Base-by-base conservation (phyloP, 2,329 filamentous ascomycete genomes). In the Dactylellina haptotyla region DNA sequence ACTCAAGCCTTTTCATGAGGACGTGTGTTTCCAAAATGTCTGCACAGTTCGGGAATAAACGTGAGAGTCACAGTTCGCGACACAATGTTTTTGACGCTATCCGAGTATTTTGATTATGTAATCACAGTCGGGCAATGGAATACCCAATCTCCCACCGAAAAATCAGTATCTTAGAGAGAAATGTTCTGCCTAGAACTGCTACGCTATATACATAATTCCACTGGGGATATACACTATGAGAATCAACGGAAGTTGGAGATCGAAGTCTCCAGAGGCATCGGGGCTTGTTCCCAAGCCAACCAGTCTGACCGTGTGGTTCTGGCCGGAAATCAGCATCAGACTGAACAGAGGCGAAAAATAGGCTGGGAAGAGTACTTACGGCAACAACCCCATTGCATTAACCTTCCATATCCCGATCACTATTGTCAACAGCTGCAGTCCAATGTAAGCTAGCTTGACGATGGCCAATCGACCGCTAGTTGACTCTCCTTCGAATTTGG, bases 301-400 rank as follows among this genome's bases (percentile, higher is more conserved):
- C 95, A 99, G 81, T 99, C 95, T 76, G 93, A 97, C 80, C 92
- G 89, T 71, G 95, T 98, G 61, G 95, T 99, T 78, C 91, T 95
- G 76, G 72, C 34, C 32, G 28, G 62, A 26, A 14, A 28, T 23
- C 25, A n/a, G 12, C 46, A 23, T 57, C 14, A 59, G 54, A 32
- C n/a, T 16, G 20, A 48, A 32, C 39, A 14, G 18, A 16, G 3
- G 30, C 4, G 32, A 51, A 28, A 20, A 37, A 30, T 12, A n/a
- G n/a, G n/a, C n/a, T n/a, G n/a, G 26, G n/a, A 23, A 64, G 62
- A 5, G 16, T 34, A 87, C 90, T 80, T 85, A 94, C 88, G 95
- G 95, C 81, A 99, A 84, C 77, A 99, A 82, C 0, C 95, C 95
- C 95, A 99, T 99, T 37, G 87, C 88, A 81, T 98, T 97, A 26